Conservation (phyloP, 805 yeast genomes). For the Saccharomyces kudriavzevii region DNA sequence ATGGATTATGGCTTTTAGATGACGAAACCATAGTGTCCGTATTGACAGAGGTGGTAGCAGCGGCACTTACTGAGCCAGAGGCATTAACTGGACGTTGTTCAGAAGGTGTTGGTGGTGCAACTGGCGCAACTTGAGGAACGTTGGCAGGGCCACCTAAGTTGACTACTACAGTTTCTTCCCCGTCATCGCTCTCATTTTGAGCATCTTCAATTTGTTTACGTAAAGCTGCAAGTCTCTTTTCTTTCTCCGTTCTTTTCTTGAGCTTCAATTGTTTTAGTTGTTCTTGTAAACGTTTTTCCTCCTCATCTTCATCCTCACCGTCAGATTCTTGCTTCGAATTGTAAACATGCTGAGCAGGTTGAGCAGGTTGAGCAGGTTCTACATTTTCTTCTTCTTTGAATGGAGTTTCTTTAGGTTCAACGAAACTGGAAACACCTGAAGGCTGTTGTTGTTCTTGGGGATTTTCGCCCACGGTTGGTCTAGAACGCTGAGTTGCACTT, state of each 20-base stretch:
- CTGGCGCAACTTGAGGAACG: not conserved
- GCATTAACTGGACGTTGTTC: not conserved
- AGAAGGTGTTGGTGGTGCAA: not conserved
- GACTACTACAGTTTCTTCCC: constrained; percentile 12
- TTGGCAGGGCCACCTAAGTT: not conserved
- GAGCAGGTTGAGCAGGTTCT: not conserved
- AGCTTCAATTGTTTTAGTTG: constrained; percentile 35
- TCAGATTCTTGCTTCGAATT: constrained; percentile 6
- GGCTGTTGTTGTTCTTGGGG: not conserved
- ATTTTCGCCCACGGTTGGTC: not conserved
- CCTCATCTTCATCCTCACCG: constrained; percentile 42
- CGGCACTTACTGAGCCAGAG: not conserved
- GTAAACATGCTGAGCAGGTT: constrained; percentile 10
- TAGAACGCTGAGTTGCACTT: constrained; percentile 10
- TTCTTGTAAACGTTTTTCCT: constrained; percentile 36
- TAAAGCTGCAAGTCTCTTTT: constrained; percentile 49
- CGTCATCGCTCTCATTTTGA: constrained; percentile 35
- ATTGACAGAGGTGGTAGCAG: not conserved
- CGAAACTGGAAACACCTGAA: not conserved
- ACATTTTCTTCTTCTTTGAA: constrained; percentile 35
- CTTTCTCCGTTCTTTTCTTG: constrained; percentile 51
- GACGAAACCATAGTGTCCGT: constrained; percentile 2
- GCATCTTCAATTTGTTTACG: constrained; percentile 53
- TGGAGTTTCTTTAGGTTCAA: constrained; percentile 32
- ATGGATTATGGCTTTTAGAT: constrained; percentile 37